phyloP scores from a whole-genome alignment of 805 yeast species.

The Spathaspora arborariae region DNA sequence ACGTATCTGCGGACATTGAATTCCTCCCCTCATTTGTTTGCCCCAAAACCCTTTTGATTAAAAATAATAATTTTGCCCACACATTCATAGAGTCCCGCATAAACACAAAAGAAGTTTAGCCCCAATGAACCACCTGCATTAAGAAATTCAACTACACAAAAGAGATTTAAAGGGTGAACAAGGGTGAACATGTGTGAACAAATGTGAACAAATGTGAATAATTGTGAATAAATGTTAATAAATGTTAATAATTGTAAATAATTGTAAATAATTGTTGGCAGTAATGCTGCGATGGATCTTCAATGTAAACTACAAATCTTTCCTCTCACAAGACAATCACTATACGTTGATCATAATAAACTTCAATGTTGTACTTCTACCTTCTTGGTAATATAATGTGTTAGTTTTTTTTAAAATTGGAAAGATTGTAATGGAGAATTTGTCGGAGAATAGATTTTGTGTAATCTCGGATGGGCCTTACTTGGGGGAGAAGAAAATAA shows the following conservation, averaged over 20 bases:
- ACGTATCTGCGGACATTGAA: slow-evolving; percentile 4
- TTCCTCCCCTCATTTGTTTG: slow-evolving; percentile 4
- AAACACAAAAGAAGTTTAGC: not conserved
- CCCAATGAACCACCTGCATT: too few species aligned
- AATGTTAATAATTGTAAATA: too few species aligned
- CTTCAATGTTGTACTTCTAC: not conserved
- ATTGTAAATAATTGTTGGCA: too few species aligned
- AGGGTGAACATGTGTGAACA: too few species aligned
- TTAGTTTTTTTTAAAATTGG: not conserved
- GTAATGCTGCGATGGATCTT: too few species aligned
- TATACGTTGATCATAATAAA: not conserved
- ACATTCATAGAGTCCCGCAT: not conserved
- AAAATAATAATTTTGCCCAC: not conserved
- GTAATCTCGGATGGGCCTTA: slow-evolving; percentile 5
- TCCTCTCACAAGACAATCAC: not conserved
- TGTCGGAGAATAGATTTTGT: not conserved
- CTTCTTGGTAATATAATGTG: not conserved
- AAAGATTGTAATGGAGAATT: not conserved
- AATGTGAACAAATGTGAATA: too few species aligned
- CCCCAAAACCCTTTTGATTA: not conserved
- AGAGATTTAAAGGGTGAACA: too few species aligned
- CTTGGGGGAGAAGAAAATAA: slow-evolving; percentile 5
- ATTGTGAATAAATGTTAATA: too few species aligned
- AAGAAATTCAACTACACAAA: not conserved
- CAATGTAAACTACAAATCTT: too few species aligned